Evolutionary conservation across 176 grass and related monocot species (phyloP).

Genomic region (Rhipidocladum racemiflorum): DNA sequence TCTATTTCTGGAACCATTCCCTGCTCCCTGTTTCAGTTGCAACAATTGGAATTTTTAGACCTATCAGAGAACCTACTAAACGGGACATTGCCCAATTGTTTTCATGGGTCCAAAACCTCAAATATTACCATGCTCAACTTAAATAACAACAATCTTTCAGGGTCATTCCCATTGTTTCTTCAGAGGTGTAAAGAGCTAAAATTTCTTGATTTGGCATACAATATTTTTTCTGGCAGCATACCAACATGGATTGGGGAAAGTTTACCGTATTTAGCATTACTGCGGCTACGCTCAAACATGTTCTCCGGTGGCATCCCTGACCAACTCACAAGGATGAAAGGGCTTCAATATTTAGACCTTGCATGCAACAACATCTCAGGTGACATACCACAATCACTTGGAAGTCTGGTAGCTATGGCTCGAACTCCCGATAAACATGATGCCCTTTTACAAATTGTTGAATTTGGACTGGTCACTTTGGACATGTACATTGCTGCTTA

Average conservation of each 20-base stretch:
- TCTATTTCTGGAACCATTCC: background rate
- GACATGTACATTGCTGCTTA: background rate
- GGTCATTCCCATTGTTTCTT: background rate
- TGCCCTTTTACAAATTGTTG: background rate
- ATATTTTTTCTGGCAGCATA: background rate
- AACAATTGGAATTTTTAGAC: background rate
- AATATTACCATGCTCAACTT: background rate
- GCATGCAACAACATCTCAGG: slow-evolving; percentile 15
- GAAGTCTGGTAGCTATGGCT: background rate
- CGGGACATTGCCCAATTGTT: background rate
- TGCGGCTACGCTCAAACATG: slow-evolving; percentile 5
- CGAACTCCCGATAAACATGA: background rate
- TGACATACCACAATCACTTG: background rate
- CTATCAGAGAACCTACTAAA: slow-evolving; percentile 8
- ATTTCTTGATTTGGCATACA: slow-evolving; percentile 1
- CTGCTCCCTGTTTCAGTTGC: background rate
- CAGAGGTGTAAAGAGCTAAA: background rate
- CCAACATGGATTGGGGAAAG: background rate
- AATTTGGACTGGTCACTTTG: background rate
- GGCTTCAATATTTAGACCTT: slow-evolving; percentile 18
- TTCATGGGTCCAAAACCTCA: background rate
- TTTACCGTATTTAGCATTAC: background rate
- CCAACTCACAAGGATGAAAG: background rate
- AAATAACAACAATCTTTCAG: background rate
- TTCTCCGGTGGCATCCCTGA: slow-evolving; percentile 1